Conservation (phyloP, 1,139 yeast species). For the Blastobotrys ciferrii region DNA sequence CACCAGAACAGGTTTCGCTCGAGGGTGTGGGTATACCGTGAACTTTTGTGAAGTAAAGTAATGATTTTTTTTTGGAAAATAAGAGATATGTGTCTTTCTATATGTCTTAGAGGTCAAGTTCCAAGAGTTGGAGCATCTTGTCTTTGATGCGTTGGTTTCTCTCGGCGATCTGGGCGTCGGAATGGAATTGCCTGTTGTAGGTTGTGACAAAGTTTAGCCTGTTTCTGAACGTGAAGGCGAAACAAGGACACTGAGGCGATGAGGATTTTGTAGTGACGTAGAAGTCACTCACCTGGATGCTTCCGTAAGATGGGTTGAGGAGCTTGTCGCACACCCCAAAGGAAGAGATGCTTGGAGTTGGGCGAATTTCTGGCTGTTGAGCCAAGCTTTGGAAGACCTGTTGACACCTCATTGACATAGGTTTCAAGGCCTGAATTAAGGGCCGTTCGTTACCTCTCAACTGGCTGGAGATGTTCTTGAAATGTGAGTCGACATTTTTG, state of each 20-base stretch:
- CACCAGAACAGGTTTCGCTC: too few relatives aligned
- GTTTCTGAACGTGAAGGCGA: background rate
- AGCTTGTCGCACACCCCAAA: slow-evolving; percentile 2
- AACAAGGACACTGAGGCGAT: slow-evolving; percentile 1
- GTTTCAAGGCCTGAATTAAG: background rate
- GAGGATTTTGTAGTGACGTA: background rate
- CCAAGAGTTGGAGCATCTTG: background rate
- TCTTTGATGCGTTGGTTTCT: background rate
- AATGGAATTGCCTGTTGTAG: slow-evolving; percentile 1
- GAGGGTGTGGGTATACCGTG: too few relatives aligned
- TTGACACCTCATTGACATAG: background rate
- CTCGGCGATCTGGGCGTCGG: background rate
- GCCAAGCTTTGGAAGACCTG: slow-evolving; percentile 1
- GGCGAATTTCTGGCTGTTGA: slow-evolving; percentile 1
- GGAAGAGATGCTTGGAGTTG: slow-evolving; percentile 4
- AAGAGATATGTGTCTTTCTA: too few relatives aligned
- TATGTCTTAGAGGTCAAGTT: background rate
- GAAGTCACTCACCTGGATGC: background rate
- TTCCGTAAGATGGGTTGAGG: background rate
- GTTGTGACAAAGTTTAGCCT: background rate
- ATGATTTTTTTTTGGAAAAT: too few relatives aligned
- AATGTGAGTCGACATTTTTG: slow-evolving; percentile 1
- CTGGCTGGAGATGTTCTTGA: background rate
- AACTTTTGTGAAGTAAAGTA: too few relatives aligned
- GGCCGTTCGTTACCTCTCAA: slow-evolving; percentile 2